Evolutionary conservation across 148 eudicot genomes (phyloP).

Genomic region (Cornus kousa): DNA sequence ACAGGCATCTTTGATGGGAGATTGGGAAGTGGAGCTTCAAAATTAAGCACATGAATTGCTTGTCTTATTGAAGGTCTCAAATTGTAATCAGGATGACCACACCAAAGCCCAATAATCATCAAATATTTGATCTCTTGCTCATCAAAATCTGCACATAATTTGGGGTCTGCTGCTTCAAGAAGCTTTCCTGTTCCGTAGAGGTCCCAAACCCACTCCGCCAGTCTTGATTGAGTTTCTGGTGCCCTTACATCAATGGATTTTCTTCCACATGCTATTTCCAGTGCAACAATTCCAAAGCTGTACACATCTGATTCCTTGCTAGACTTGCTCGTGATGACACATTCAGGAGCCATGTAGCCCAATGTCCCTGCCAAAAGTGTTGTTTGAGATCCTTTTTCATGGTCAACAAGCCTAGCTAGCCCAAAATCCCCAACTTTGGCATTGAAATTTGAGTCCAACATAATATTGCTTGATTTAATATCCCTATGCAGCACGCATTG

Average conservation of each 20-base stretch:
- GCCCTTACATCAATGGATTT: conserved; percentile 16
- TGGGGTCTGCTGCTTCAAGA: conserved; percentile 12
- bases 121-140: conserved; percentile 14
- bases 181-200: conserved; percentile 27
- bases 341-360: conserved; percentile 39
- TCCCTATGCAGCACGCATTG: conserved; percentile 30
- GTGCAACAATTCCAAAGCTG: conserved; percentile 26
- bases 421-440: conserved; percentile 39
- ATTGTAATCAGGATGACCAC: conserved; percentile 25
- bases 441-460: conserved; percentile 29
- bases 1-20: conserved; percentile 22
- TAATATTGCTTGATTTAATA: conserved; percentile 32
- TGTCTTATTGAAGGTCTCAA: conserved; percentile 29
- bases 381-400: conserved; percentile 24
- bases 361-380: conserved; percentile 24
- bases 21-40: conserved; percentile 19
- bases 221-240: background rate
- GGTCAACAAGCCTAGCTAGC: conserved; percentile 31
- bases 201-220: conserved; percentile 34
- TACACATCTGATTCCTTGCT: conserved; percentile 31
- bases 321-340: conserved; percentile 12
- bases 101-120: conserved; percentile 29
- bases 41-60: conserved; percentile 26
- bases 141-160: conserved; percentile 12
- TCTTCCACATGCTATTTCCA: conserved; percentile 32